These are phyloP conservation scores for Lizonia empirigonia DNA, from an alignment of 2,329 filamentous ascomycete genomes.

Conservation along the genomic window DNA sequence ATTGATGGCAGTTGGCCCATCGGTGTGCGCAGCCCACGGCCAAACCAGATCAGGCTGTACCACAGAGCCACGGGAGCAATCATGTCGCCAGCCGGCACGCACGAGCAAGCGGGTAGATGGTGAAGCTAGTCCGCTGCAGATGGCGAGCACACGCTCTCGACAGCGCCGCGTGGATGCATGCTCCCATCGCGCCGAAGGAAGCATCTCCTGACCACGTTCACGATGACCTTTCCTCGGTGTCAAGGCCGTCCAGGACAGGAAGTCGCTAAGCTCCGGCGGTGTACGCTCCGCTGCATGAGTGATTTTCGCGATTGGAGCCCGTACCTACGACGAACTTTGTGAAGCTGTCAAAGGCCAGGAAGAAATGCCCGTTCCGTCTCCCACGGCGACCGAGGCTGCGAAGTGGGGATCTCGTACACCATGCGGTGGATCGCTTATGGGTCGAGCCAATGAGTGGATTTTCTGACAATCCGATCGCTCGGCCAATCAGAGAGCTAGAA, in stretches of 20 bases:
- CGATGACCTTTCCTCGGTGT: neutral
- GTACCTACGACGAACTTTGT: neutral
- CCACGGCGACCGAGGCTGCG: conserved; percentile 4
- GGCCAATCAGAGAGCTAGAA: too few species aligned
- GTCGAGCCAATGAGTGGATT: too few species aligned
- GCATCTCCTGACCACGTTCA: conserved; percentile 9
- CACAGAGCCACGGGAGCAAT: neutral
- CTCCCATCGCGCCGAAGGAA: conserved; percentile 6
- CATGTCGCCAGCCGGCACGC: neutral
- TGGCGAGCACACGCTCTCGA: conserved; percentile 1
- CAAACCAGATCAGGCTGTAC: neutral
- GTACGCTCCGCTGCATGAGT: conserved; percentile 6
- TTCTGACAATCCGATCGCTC: too few species aligned
- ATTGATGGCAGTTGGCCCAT: neutral
- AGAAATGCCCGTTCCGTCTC: neutral
- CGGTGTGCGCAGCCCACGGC: neutral
- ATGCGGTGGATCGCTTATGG: too few species aligned
- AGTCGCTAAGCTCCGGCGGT: conserved; percentile 11
- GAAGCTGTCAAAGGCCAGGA: neutral
- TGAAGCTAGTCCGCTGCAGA: too few species aligned
- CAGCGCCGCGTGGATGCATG: conserved; percentile 1
- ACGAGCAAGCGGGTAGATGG: neutral
- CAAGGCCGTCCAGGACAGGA: conserved; percentile 6
- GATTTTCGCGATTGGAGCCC: conserved; percentile 12
- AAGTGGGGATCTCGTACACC: conserved; percentile 5